A percentile compares a stretch with the other conserved stretches of the same genome.
Conservation (phyloP, 1,284 basidiomycete genomes). For the Pyrrhoderma lamaoense region DNA sequence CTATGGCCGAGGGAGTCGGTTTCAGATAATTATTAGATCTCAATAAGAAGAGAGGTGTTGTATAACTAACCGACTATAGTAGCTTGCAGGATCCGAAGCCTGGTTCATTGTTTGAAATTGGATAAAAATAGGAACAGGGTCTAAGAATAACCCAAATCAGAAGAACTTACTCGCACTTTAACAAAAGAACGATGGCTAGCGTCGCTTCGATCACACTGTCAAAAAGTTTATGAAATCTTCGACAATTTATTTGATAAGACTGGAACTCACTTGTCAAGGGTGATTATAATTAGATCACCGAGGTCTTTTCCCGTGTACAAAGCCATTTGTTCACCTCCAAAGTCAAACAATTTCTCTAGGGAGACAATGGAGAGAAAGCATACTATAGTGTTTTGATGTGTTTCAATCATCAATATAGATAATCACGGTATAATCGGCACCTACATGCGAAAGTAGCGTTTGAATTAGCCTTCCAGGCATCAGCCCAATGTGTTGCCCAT, state of each 20-base stretch:
- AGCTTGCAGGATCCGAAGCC: conserved; percentile 43
- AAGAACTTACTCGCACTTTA: conserved; percentile 56
- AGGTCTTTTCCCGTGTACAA: conserved; percentile 21
- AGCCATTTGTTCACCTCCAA: conserved; percentile 23
- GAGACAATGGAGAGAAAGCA: conserved; percentile 22
- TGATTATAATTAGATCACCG: conserved; percentile 24
- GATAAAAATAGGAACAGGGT: no score
- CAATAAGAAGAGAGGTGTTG: neutral
- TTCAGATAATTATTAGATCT: neutral
- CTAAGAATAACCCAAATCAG: neutral
- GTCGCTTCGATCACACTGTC: conserved; percentile 48
- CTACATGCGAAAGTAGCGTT: conserved; percentile 33
- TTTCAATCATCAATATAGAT: conserved; percentile 28
- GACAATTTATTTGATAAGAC: neutral
- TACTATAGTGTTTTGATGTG: conserved; percentile 40
- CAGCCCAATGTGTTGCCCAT: conserved; percentile 49
- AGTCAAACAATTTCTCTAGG: conserved; percentile 25
- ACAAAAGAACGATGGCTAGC: conserved; percentile 56
- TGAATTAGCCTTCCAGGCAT: conserved; percentile 14
- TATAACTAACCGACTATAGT: conserved; percentile 44
- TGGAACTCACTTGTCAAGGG: conserved; percentile 27
- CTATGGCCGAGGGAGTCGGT: conserved; percentile 25
- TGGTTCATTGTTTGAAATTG: conserved; percentile 12
- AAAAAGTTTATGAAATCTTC: neutral
- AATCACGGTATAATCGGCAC: conserved; percentile 18